Conservation (phyloP, 768 basidiomycete genomes). For the Suillus cothurnatus region DNA sequence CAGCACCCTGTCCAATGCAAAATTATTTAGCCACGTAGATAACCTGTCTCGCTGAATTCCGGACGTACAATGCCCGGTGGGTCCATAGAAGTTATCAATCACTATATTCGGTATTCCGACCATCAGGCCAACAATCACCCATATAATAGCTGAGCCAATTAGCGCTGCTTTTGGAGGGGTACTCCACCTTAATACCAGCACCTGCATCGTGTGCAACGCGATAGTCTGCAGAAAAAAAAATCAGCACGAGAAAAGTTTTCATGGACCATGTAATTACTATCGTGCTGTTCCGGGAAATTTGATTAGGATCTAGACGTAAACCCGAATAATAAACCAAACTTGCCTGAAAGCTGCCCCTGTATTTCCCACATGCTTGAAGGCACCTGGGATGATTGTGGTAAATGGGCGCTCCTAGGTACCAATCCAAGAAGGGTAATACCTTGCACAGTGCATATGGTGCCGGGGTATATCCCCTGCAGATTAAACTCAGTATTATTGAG, state of each 20-base stretch:
- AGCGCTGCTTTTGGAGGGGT: slow-evolving; percentile 34
- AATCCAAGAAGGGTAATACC: slow-evolving; percentile 22
- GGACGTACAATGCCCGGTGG: slow-evolving; percentile 42
- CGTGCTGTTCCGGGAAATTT: slow-evolving; percentile 15
- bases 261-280: slow-evolving; percentile 14
- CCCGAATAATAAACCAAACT: slow-evolving; percentile 6
- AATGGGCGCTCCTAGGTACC: neutral
- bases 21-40: neutral
- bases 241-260: neutral
- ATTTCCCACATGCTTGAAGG: slow-evolving; percentile 42
- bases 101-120: slow-evolving; percentile 40
- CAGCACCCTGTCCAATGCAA: slow-evolving; percentile 49
- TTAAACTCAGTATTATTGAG: neutral
- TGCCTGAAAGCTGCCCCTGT: slow-evolving; percentile 43
- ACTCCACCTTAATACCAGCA: slow-evolving; percentile 37
- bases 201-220: slow-evolving; percentile 42
- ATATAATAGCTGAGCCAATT: slow-evolving; percentile 38
- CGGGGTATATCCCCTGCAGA: slow-evolving; percentile 32
- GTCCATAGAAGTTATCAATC: slow-evolving; percentile 41
- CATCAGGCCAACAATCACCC: slow-evolving; percentile 42
- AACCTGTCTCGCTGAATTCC: neutral
- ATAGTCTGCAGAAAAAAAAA: slow-evolving; percentile 29
- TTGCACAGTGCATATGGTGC: slow-evolving; percentile 37
- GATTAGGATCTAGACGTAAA: slow-evolving; percentile 8
- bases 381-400: slow-evolving; percentile 22